phyloP scores from a whole-genome alignment of 2,329 filamentous ascomycete genomes.

The Dendrostoma leiphaemia region DNA sequence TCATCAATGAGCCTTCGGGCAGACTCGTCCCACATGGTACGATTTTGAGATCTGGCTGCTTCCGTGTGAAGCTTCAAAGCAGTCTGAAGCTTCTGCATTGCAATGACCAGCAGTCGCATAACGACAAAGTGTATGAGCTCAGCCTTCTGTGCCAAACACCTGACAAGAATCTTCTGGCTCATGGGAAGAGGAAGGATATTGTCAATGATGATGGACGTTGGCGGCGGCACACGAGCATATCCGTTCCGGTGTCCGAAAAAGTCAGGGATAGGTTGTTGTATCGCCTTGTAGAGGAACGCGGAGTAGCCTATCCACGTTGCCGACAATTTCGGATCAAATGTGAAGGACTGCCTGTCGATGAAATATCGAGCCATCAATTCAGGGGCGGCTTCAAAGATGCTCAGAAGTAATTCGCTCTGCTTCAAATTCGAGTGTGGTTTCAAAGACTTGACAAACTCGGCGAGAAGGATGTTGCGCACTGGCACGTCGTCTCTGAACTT shows the following conservation, averaged over 20 bases:
- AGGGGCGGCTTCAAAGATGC: slow-evolving; percentile 77
- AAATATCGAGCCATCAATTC: slow-evolving; percentile 91
- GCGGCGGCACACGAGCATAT: slow-evolving; percentile 70
- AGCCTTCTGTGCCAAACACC: slow-evolving; percentile 75
- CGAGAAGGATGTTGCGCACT: slow-evolving; percentile 76
- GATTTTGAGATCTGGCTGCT: slow-evolving; percentile 32
- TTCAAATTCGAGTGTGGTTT: slow-evolving; percentile 79
- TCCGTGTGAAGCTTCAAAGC: slow-evolving; percentile 62
- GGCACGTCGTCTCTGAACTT: slow-evolving; percentile 65
- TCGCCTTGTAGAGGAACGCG: slow-evolving; percentile 78
- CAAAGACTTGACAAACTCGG: slow-evolving; percentile 74
- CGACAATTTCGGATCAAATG: slow-evolving; percentile 87
- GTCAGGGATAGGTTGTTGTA: slow-evolving; percentile 70
- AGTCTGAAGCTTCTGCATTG: slow-evolving; percentile 72
- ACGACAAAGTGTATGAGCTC: slow-evolving; percentile 83
- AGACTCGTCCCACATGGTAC: slow-evolving; percentile 66
- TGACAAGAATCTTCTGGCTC: slow-evolving; percentile 73
- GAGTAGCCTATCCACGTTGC: slow-evolving; percentile 95
- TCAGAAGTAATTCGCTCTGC: slow-evolving; percentile 77
- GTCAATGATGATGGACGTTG: slow-evolving; percentile 75
- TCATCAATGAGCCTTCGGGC: slow-evolving; percentile 66
- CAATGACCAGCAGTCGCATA: slow-evolving; percentile 72
- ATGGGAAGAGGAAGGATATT: slow-evolving; percentile 82
- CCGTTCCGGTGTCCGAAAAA: slow-evolving; percentile 66
- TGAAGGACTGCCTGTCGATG: slow-evolving; percentile 72